Evolutionary conservation across 768 basidiomycete species (phyloP).

Genomic region (Rhodotorula diobovata): DNA sequence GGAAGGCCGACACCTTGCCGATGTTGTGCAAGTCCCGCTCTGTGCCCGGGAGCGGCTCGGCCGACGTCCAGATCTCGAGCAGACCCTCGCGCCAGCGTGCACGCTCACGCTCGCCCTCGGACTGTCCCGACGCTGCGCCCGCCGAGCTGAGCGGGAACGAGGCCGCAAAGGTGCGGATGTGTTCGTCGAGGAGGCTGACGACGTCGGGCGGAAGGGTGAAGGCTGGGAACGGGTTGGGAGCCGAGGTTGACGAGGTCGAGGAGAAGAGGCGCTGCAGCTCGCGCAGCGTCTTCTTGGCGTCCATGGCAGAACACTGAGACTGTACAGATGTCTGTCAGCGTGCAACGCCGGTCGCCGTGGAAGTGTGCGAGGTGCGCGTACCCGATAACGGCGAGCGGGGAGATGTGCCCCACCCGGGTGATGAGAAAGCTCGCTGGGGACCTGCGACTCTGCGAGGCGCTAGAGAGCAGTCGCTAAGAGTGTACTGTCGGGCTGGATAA

Average conservation of each 20-base stretch:
- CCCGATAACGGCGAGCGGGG: no score
- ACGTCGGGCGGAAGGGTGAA: neutral
- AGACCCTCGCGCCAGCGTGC: conserved; percentile 28
- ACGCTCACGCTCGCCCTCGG: conserved; percentile 28
- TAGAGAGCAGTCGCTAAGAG: no score
- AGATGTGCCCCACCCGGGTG: no score
- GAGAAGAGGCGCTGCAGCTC: conserved; percentile 24
- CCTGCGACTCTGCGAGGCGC: no score
- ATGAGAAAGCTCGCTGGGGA: no score
- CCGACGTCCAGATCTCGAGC: conserved; percentile 26
- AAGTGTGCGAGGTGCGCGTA: no score
- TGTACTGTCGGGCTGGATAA: no score
- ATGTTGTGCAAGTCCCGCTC: conserved; percentile 26
- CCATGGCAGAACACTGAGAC: neutral
- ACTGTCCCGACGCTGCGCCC: neutral
- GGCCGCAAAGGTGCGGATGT: neutral
- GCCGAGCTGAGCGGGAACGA: conserved; percentile 6
- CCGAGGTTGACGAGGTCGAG: conserved; percentile 3
- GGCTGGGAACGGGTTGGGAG: conserved; percentile 10
- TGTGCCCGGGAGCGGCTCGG: conserved; percentile 30
- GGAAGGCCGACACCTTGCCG: conserved; percentile 30
- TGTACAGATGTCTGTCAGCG: neutral
- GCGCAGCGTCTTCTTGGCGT: conserved; percentile 23
- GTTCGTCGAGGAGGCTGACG: neutral
- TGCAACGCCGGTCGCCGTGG: no score